Base-by-base conservation (phyloP, 305 asterid species). In the Plantago coronopus region DNA sequence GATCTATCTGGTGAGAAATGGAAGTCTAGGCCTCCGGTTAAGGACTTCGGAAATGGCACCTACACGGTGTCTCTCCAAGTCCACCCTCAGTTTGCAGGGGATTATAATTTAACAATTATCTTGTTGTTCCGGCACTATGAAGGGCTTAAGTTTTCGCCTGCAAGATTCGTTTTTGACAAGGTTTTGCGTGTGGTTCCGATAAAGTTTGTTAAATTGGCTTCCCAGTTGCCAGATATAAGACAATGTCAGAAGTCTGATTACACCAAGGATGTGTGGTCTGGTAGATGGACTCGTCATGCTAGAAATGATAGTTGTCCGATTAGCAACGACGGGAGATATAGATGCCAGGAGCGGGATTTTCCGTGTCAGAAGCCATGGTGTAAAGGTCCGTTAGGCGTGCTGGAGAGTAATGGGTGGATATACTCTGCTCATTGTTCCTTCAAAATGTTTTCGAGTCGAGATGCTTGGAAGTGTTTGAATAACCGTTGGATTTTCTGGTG, bases 391-490 rank as follows among this genome's bases (percentile, higher is more conserved):
- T 40, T 88, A 21, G 98, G 98, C 4, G 44, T 65, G 54, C 16
- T 91, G 17, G 98, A 91, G 82, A 86, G 96, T 57, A 88, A 88
- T 48, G 96, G 98, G n/a, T 91, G 98, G 96, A 79, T 83, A 4
- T 91, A 91, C 69, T 86, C 98, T 1, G 54, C 96, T 47, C 96
- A 91, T 76, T 91, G 98, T 66, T 88, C 98, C n/a, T 88, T 91
- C 75, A 78, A 82, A 68, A n/a, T 88, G 74, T 77, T 78, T 40
- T 49, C 70, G 0, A 58, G 69, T 14, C 65, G 74, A 48, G 81
- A 81, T 7, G 93, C 95, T 0, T 88, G 98, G 98, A 66, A 59
- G 18, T 79, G 93, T 56, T 61, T 86, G 74, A 75, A 40, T 37
- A 64, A 65, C 7, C 80, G 95, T 3, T 91, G 96, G 98, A 84